Conservation (phyloP, 177 flowering plant species). For the Vitis hybrid region DNA sequence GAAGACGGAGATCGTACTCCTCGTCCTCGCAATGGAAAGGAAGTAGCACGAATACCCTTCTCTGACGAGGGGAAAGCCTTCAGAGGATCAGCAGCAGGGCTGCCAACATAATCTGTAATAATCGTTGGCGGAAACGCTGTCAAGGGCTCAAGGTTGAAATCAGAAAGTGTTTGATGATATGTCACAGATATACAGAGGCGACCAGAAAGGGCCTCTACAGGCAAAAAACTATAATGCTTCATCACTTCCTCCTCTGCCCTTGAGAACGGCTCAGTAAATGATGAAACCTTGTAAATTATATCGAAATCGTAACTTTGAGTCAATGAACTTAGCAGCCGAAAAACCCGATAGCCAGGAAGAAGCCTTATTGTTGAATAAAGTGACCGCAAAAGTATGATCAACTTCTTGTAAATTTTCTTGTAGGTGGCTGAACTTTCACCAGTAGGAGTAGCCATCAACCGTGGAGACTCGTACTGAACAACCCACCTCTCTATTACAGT, state of each 20-base stretch:
- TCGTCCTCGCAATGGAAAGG: slow-evolving; percentile 58
- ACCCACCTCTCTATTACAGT: slow-evolving; percentile 91
- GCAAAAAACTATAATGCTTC: slow-evolving; percentile 57
- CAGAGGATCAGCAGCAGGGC: slow-evolving; percentile 78
- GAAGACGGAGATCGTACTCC: slow-evolving; percentile 39
- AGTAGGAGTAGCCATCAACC: slow-evolving; percentile 28
- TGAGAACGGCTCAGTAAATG: slow-evolving; percentile 63
- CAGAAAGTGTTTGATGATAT: slow-evolving; percentile 60
- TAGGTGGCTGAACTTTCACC: slow-evolving; percentile 39
- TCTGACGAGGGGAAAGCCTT: slow-evolving; percentile 55
- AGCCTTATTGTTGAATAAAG: slow-evolving; percentile 72
- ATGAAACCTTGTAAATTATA: slow-evolving; percentile 79
- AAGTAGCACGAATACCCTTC: slow-evolving; percentile 37
- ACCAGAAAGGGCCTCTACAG: slow-evolving; percentile 78
- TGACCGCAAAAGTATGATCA: slow-evolving; percentile 69
- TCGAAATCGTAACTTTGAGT: slow-evolving; percentile 58
- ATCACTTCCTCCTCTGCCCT: slow-evolving; percentile 58
- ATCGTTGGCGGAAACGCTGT: slow-evolving; percentile 59
- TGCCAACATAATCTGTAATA: slow-evolving; percentile 88
- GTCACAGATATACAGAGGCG: slow-evolving; percentile 60
- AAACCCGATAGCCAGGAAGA: slow-evolving; percentile 73
- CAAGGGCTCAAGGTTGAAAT: slow-evolving; percentile 61
- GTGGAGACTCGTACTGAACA: slow-evolving; percentile 62
- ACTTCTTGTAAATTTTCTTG: slow-evolving; percentile 76
- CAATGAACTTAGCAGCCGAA: slow-evolving; percentile 54